Evolutionary conservation across 345 rosid genomes (phyloP).

Genomic region (Physaria fendleri): DNA sequence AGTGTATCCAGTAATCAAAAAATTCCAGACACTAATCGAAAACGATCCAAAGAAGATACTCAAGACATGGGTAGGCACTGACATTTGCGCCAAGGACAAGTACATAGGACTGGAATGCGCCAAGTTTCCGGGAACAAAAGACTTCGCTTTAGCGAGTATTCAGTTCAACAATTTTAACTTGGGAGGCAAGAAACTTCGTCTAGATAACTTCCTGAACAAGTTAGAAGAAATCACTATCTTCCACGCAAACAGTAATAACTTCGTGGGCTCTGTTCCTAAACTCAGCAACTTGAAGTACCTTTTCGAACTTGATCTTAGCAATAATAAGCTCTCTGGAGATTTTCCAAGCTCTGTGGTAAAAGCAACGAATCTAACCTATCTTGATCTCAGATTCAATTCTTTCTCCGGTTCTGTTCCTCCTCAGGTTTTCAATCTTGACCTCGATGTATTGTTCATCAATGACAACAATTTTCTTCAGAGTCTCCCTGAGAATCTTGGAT

Average conservation of each 20-base stretch:
- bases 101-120: slow-evolving; percentile 79
- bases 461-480: slow-evolving; percentile 47
- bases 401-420: slow-evolving; percentile 69
- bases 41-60: slow-evolving; percentile 64
- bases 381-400: slow-evolving; percentile 68
- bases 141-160: slow-evolving; percentile 66
- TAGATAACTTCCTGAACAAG: slow-evolving; percentile 58
- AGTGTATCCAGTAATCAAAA: slow-evolving; percentile 62
- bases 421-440: slow-evolving; percentile 51
- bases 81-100: slow-evolving; percentile 41
- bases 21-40: slow-evolving; percentile 56
- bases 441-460: slow-evolving; percentile 66
- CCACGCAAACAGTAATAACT: slow-evolving; percentile 80
- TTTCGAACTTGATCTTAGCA: slow-evolving; percentile 80
- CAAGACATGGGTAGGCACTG: slow-evolving; percentile 61
- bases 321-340: slow-evolving; percentile 64
- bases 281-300: slow-evolving; percentile 56
- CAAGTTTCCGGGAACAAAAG: slow-evolving; percentile 56
- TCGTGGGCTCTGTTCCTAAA: slow-evolving; percentile 48
- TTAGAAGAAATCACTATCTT: slow-evolving; percentile 71
- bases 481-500: slow-evolving; percentile 49
- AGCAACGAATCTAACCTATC: slow-evolving; percentile 45
- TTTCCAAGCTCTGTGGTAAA: slow-evolving; percentile 58
- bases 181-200: slow-evolving; percentile 45
- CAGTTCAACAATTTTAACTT: slow-evolving; percentile 82